Evolutionary conservation across 2,329 filamentous ascomycete species (phyloP).

Genomic region (Monosporascus sp.): DNA sequence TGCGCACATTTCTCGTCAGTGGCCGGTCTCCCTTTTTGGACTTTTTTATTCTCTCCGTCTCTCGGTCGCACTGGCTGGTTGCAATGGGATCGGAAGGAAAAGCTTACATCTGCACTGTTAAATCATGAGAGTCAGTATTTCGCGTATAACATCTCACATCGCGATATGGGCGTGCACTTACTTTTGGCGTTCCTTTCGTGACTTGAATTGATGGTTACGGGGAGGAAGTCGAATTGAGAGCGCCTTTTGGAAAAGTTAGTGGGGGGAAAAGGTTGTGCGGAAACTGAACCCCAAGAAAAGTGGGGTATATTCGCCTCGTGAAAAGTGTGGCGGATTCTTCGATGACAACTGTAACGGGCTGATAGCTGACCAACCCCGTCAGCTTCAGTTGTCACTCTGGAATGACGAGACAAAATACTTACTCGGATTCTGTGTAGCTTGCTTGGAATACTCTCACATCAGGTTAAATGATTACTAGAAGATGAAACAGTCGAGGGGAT

Average conservation of each 20-base stretch:
- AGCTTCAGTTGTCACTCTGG: too few relatives aligned
- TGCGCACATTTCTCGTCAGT: slow-evolving; percentile 21
- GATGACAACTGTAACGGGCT: neutral
- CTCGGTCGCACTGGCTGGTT: slow-evolving; percentile 21
- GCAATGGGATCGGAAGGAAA: slow-evolving; percentile 15
- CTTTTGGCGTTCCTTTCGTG: slow-evolving; percentile 52
- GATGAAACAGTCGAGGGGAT: too few relatives aligned
- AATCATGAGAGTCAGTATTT: slow-evolving; percentile 41
- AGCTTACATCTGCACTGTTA: slow-evolving; percentile 84
- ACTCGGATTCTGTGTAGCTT: too few relatives aligned
- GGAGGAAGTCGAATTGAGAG: slow-evolving; percentile 37
- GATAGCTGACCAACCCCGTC: too few relatives aligned
- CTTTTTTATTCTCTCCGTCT: neutral
- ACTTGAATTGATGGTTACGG: slow-evolving; percentile 31
- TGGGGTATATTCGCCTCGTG: neutral
- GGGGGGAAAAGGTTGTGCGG: slow-evolving; percentile 6
- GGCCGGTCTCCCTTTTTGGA: slow-evolving; percentile 11
- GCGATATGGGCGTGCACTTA: slow-evolving; percentile 36
- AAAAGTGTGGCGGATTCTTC: neutral
- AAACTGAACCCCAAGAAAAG: neutral
- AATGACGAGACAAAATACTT: too few relatives aligned
- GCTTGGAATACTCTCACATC: too few relatives aligned
- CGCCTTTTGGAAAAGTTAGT: slow-evolving; percentile 32
- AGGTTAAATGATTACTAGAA: too few relatives aligned
- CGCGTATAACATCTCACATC: slow-evolving; percentile 2